A percentile compares a stretch with the other conserved stretches of the same genome.
phyloP scores from a whole-genome alignment of 345 rosid species.

The Eucalyptus dawsonii region DNA sequence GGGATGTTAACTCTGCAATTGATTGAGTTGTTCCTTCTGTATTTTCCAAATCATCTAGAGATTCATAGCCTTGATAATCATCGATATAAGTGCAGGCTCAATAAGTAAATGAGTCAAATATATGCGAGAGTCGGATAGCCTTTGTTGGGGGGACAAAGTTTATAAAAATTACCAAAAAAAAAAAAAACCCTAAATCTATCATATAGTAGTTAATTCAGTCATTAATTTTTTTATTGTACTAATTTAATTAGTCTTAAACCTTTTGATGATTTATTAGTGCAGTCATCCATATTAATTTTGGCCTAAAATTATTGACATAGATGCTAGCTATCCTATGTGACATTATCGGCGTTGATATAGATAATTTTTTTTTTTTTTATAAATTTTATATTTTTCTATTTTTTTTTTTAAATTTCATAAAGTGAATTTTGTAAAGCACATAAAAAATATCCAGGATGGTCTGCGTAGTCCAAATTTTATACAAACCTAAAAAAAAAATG shows the following conservation, averaged over 20 bases:
- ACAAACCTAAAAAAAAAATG: neutral
- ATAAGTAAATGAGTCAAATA: neutral
- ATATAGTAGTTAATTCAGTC: neutral
- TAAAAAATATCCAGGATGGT: neutral
- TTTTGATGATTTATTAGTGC: neutral
- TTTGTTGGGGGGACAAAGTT: neutral
- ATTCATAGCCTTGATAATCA: neutral
- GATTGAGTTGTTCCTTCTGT: neutral
- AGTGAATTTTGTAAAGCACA: neutral
- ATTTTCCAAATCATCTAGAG: neutral
- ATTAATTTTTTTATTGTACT: neutral
- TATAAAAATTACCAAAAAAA: neutral
- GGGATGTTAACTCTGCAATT: neutral
- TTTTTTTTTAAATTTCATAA: neutral
- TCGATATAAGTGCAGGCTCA: neutral
- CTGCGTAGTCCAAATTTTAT: neutral
- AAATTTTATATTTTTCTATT: too few relatives aligned
- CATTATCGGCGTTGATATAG: rapidly evolving
- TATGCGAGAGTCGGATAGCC: neutral
- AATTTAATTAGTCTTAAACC: neutral
- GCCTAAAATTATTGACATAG: neutral
- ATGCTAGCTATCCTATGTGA: rapidly evolving
- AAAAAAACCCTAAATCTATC: neutral
- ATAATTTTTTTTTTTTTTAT: too few relatives aligned
- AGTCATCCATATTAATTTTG: neutral